A percentile compares a stretch with the other conserved stretches of the same genome.
phyloP scores from a whole-genome alignment of 129 eudicot species.

The Dittrichia graveolens region DNA sequence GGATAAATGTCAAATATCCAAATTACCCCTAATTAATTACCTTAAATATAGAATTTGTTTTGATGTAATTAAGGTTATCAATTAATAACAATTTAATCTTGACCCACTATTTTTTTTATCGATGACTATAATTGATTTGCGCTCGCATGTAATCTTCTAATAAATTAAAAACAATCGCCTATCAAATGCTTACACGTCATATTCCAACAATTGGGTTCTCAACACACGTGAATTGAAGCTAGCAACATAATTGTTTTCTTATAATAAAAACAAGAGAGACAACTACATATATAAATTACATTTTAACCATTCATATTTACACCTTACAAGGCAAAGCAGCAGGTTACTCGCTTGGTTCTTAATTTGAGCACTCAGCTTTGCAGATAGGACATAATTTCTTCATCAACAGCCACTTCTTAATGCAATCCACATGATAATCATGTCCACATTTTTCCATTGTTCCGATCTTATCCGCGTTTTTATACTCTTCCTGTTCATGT shows the following conservation, averaged over 20 bases:
- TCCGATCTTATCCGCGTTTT: conserved; percentile 43
- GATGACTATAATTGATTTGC: too few species aligned
- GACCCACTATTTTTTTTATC: too few species aligned
- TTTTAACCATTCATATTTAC: conserved; percentile 27
- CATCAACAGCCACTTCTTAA: conserved; percentile 54
- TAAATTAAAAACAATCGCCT: conserved; percentile 9
- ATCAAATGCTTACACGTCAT: not conserved
- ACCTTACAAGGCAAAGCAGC: not conserved
- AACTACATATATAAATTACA: not conserved
- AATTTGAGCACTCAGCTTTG: conserved; percentile 37
- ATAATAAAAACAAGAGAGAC: not conserved
- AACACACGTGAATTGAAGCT: not conserved
- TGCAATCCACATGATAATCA: conserved; percentile 54
- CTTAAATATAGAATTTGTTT: too few species aligned
- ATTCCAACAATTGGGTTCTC: conserved; percentile 22
- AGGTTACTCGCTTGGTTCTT: conserved; percentile 18
- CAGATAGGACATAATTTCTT: conserved; percentile 70
- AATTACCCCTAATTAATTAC: too few species aligned
- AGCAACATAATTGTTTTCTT: not conserved
- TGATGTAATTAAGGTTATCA: too few species aligned
- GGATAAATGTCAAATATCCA: too few species aligned
- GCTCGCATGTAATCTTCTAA: too few species aligned
- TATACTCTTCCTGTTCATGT: conserved; percentile 55
- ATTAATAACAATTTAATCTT: too few species aligned
- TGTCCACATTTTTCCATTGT: conserved; percentile 54